Evolutionary conservation across 192 early-diverging fungal species (phyloP).

Genomic region (Coemansia sp.): DNA sequence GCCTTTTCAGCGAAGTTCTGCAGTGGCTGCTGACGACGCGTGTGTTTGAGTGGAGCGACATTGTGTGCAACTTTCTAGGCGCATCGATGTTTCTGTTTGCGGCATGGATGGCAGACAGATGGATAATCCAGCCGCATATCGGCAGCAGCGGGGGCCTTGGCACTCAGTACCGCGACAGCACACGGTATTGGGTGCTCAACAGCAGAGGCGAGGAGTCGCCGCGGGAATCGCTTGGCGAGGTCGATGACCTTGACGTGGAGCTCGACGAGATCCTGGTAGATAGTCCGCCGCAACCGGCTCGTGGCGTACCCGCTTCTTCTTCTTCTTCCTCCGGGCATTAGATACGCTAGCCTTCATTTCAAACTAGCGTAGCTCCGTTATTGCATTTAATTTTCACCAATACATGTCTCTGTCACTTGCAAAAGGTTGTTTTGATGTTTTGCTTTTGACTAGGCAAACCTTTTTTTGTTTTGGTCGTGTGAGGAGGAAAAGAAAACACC

Average conservation of each 20-base stretch:
- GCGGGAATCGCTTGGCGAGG: constrained; percentile 18
- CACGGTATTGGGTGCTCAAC: constrained; percentile 28
- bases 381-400: too few relatives aligned
- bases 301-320: constrained; percentile 20
- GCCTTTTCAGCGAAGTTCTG: constrained; percentile 39
- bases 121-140: constrained; percentile 35
- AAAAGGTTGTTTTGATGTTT: too few relatives aligned
- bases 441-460: too few relatives aligned
- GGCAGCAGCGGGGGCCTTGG: background rate
- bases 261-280: constrained; percentile 47
- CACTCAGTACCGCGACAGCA: background rate
- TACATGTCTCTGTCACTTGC: too few relatives aligned
- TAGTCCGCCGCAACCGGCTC: constrained; percentile 27
- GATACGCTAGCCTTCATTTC: background rate
- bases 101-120: constrained; percentile 41
- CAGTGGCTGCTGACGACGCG: constrained; percentile 38
- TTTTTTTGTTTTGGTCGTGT: too few relatives aligned
- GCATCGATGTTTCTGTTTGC: constrained; percentile 33
- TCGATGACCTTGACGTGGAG: constrained; percentile 42
- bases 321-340: background rate
- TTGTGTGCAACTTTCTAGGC: constrained; percentile 40
- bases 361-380: too few relatives aligned
- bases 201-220: background rate
- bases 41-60: constrained; percentile 40
- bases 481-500: too few relatives aligned